A percentile compares a stretch with the other conserved stretches of the same genome.
Conservation (phyloP, 176 grass and related monocot genomes). For the barley (Hordeum vulgare) region DNA sequence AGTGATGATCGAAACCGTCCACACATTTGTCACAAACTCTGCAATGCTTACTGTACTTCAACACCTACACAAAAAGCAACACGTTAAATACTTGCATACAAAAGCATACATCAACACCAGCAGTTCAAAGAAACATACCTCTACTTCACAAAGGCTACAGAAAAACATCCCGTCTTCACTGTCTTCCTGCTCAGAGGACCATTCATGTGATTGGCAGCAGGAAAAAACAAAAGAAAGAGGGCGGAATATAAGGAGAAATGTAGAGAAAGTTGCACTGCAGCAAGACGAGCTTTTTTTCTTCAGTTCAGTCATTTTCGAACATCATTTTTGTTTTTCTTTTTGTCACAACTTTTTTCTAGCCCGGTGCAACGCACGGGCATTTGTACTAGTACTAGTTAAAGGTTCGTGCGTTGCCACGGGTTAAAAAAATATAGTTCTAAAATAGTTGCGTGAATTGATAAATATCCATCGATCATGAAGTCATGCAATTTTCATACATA, state of each 20-base stretch:
- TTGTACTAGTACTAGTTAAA: too few relatives aligned
- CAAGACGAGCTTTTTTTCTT: constrained; percentile 44
- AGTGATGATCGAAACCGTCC: constrained; percentile 99
- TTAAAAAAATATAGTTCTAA: too few relatives aligned
- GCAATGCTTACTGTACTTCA: constrained; percentile 98
- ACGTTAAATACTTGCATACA: neutral
- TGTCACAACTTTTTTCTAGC: too few relatives aligned
- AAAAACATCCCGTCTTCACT: constrained; percentile 97
- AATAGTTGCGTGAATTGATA: too few relatives aligned
- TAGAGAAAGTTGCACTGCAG: constrained; percentile 37
- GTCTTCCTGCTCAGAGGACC: constrained; percentile 70
- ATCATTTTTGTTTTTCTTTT: too few relatives aligned
- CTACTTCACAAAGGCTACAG: constrained; percentile 94
- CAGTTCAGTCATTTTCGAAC: constrained; percentile 39
- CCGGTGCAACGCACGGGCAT: too few relatives aligned
- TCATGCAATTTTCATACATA: too few relatives aligned
- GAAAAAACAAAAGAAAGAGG: constrained; percentile 59
- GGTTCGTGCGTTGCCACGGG: too few relatives aligned
- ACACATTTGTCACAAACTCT: constrained; percentile 99
- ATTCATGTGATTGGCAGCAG: constrained; percentile 60
- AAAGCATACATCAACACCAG: neutral
- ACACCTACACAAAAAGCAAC: constrained; percentile 44
- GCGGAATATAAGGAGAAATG: constrained; percentile 50
- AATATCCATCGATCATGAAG: too few relatives aligned
- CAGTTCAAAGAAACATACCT: constrained; percentile 43